Evolutionary conservation across 2,329 filamentous ascomycete species (phyloP), one percentile per base, ranked within the genome.

Genomic region (Fusarium sp.): DNA sequence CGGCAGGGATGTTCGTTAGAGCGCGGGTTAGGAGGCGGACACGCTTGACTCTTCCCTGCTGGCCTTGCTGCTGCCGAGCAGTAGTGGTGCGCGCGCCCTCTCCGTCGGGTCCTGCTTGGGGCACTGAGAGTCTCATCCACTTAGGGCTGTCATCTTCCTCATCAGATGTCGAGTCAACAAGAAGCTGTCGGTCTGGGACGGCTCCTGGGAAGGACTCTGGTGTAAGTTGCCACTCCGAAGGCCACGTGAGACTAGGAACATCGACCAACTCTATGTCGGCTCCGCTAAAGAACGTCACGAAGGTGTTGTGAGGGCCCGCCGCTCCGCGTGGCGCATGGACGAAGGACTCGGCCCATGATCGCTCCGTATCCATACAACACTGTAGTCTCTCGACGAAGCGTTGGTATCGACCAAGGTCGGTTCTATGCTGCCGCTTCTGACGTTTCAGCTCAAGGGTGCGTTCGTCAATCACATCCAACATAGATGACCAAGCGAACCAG

Each of bases 301-400:
- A 83, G 27, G 82, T 77, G 64, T 82, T 82, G 66, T 80, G 74
- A 64, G 81, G 82, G 1, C 80, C 80, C 6, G 81, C 80, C 41
- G 71, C 77, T 7, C 70, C 70, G 3, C 66, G 67, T 4, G 64
- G 67, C 10, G 76, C 74, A 10, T 71, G 72, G 16, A 76, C 66
- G 52, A 82, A 82, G 4, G 68, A 75, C 14, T 78, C 67, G 2
- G 67, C 65, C 76, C 80, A 80, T 27, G 85, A 85, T 60, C 84
- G 78, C 73, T 91, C 89, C 83, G 88, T 86, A 20, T 81, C 81
- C 35, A 83, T 80, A 59, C 86, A 87, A 10, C 82, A 82, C 34
- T 84, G 81, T 43, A 88, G 18, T n/a, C 70, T 77, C 43, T 73
- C 67, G 27, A 73, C 39, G 34, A 83, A 81, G 6, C 64, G 67